Conservation (phyloP, 2,329 filamentous ascomycete species). For the Dactylonectria estremocensis region DNA sequence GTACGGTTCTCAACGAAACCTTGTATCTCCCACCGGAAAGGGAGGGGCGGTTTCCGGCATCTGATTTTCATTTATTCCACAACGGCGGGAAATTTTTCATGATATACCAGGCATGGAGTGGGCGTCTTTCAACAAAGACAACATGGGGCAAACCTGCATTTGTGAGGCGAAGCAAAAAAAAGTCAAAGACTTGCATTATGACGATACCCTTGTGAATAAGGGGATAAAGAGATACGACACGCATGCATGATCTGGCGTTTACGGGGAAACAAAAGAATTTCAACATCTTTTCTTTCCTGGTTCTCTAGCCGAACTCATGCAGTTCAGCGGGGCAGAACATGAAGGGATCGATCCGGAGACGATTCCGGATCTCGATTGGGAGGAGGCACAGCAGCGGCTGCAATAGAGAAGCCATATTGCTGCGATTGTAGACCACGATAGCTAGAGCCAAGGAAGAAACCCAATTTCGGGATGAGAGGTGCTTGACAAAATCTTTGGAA, state of each 20-base stretch:
- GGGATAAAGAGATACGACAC: conserved; percentile 51
- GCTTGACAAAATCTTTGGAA: neutral
- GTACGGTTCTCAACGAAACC: conserved; percentile 66
- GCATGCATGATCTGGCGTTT: conserved; percentile 57
- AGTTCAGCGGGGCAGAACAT: conserved; percentile 50
- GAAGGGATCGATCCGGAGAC: conserved; percentile 41
- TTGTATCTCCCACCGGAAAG: conserved; percentile 53
- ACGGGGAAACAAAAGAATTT: conserved; percentile 63
- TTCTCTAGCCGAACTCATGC: conserved; percentile 60
- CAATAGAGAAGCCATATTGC: conserved; percentile 41
- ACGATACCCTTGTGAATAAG: conserved; percentile 56
- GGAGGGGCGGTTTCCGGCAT: conserved; percentile 56
- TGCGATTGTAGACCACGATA: conserved; percentile 42
- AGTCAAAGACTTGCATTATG: conserved; percentile 57
- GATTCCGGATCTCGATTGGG: conserved; percentile 30
- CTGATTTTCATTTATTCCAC: conserved; percentile 48
- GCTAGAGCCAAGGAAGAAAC: conserved; percentile 48
- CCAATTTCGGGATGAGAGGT: conserved; percentile 31
- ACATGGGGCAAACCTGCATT: conserved; percentile 56
- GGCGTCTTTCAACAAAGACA: conserved; percentile 67
- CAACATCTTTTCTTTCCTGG: conserved; percentile 64
- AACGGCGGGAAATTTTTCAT: conserved; percentile 48
- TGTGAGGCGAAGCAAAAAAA: conserved; percentile 53
- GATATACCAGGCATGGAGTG: conserved; percentile 56
- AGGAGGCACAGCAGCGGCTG: conserved; percentile 27